Evolutionary conservation across 163 green algal species (phyloP), one percentile per base, ranked within the genome.

Genomic region (Scenedesmus sp.): DNA sequence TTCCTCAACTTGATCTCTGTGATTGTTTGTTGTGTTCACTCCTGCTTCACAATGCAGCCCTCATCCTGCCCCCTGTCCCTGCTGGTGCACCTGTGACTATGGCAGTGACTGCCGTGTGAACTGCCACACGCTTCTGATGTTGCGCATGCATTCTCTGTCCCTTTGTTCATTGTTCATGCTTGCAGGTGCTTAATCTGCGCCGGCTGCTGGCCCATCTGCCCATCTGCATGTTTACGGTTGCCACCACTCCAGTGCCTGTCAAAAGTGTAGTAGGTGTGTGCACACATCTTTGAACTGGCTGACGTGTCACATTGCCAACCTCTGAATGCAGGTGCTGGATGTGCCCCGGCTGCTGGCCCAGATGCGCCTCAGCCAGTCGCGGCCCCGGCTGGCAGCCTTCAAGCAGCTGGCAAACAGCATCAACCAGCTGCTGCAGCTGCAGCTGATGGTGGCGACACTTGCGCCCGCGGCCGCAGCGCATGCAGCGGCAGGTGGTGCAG

Each of bases 121-220:
- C 46, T 53, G 7, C 6, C 46, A 53, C 10, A 10, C 10, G 46
- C 46, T 10, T 53, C 46, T 16, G 46, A 53, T 53, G 46, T 6
- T 26, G 1, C 12, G 51, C 24, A 15, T 61, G 24, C 9, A 20
- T 22, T 15, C 6, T 61, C 51, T 61, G 9, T 22, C 24, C 24
- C 51, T 61, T 10, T 53, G 46, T 53, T 10, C 46, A 16, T 53
- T 53, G 46, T 18, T 61, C 5, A 22, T 70, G 2, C 10, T n/a
- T 70, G 56, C 56, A 70, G 56, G 85, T 98, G 16, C 95, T 94
- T 33, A 96, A 98, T 84, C 81, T 97, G 40, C 92, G 91, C 0
- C 86, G 89, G 18, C 70, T 97, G 76, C 89, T 98, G 68, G 61
- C 81, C 0, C 88, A 92, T 12, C 92, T 97, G 90, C 92, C 91